Percentiles rank a stretch among this genome's conserved stretches.
These are phyloP conservation scores for Paramecium sexaurelia DNA, from an alignment of 73 alveolate genomes.

Conservation along the genomic window DNA sequence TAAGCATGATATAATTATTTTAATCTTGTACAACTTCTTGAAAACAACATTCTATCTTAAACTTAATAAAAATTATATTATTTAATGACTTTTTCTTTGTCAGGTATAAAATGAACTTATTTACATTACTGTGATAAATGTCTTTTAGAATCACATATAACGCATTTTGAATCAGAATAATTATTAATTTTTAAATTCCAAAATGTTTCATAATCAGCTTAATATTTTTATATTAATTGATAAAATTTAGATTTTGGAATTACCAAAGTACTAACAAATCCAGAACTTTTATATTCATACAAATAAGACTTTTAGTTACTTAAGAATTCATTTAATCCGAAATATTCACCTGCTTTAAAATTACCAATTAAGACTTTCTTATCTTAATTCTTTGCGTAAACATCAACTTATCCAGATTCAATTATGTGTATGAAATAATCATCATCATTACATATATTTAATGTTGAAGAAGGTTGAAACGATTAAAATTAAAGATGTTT, in stretches of 20 bases:
- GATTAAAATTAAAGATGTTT: neutral
- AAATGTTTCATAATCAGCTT: slow-evolving; percentile 3
- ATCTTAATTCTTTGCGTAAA: neutral
- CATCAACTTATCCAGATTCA: slow-evolving; percentile 33
- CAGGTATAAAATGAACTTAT: slow-evolving; percentile 37
- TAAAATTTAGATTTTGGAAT: neutral
- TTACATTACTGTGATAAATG: neutral
- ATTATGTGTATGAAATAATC: neutral
- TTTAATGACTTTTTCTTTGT: slow-evolving; percentile 6
- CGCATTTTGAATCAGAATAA: neutral
- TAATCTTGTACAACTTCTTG: neutral
- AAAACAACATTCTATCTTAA: neutral
- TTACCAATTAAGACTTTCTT: neutral
- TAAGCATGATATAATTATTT: neutral
- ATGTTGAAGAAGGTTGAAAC: neutral
- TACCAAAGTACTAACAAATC: slow-evolving; percentile 23
- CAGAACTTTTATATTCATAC: slow-evolving; percentile 31
- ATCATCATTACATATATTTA: neutral
- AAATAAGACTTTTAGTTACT: neutral
- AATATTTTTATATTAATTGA: neutral
- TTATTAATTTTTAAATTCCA: neutral
- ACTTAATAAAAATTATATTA: neutral
- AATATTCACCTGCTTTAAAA: neutral
- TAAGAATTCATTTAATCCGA: slow-evolving; percentile 29
- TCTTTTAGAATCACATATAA: neutral